phyloP scores from a whole-genome alignment of 208 protist species.

The Wallacemonas sp. region DNA sequence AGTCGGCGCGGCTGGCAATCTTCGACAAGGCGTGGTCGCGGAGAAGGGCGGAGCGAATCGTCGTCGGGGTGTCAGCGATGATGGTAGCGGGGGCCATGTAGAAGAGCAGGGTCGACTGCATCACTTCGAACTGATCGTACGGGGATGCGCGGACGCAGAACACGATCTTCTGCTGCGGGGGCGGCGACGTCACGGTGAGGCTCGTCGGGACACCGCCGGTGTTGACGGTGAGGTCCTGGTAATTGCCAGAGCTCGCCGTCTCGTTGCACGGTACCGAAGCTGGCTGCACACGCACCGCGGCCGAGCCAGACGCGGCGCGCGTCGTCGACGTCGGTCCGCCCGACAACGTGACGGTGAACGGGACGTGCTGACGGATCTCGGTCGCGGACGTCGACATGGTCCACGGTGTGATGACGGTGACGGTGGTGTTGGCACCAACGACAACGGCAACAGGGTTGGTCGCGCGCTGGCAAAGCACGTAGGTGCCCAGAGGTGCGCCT shows the following conservation, averaged over 20 bases:
- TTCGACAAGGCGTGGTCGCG: slow-evolving; percentile 21
- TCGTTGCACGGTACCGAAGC: slow-evolving; percentile 17
- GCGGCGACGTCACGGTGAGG: slow-evolving; percentile 24
- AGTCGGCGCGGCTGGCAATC: slow-evolving; percentile 29
- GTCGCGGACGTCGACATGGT: slow-evolving; percentile 19
- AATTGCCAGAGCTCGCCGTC: not conserved
- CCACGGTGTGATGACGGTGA: slow-evolving; percentile 40
- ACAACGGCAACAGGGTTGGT: slow-evolving; percentile 1
- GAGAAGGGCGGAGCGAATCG: slow-evolving; percentile 27
- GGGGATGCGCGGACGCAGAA: slow-evolving; percentile 25
- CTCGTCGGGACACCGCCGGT: slow-evolving; percentile 1
- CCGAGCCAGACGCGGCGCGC: not conserved
- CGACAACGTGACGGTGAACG: slow-evolving; percentile 24
- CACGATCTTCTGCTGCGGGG: slow-evolving; percentile 10
- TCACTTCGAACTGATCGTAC: slow-evolving; percentile 23
- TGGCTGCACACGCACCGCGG: slow-evolving; percentile 17
- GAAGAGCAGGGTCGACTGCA: slow-evolving; percentile 21
- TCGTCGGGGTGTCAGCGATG: slow-evolving; percentile 32
- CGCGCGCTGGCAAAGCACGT: slow-evolving; percentile 52
- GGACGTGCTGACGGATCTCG: slow-evolving; percentile 31
- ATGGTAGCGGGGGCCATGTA: slow-evolving; percentile 64
- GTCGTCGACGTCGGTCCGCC: slow-evolving; percentile 21
- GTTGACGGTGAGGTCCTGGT: slow-evolving; percentile 5
- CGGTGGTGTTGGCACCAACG: slow-evolving; percentile 27
- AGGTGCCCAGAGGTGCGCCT: slow-evolving; percentile 29